phyloP scores from a whole-genome alignment of 257 asterid species.

The Solanum pennellii region DNA sequence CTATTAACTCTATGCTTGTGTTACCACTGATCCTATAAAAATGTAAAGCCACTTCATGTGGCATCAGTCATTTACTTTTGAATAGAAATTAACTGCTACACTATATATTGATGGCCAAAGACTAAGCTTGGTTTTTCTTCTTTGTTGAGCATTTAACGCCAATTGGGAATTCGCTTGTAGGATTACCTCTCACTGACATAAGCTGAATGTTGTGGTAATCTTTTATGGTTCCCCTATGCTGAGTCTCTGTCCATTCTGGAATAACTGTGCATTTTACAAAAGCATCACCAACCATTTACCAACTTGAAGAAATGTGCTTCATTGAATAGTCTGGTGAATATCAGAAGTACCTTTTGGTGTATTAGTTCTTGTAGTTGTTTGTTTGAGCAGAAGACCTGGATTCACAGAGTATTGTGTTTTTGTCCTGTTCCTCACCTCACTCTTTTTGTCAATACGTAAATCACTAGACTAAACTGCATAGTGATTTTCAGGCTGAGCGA shows the following conservation, averaged over 20 bases:
- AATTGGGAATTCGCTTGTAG: not conserved
- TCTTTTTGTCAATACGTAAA: not conserved
- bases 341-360: not conserved
- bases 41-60: not conserved
- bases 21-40: not conserved
- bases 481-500: slow-evolving; percentile 65
- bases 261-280: not conserved
- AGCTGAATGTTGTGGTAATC: not conserved
- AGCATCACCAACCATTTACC: not conserved
- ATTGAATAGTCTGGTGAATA: not conserved
- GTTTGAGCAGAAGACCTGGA: not conserved
- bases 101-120: not conserved
- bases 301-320: not conserved
- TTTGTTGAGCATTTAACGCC: not conserved
- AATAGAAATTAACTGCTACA: not conserved
- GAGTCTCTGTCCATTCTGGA: not conserved
- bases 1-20: not conserved
- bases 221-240: not conserved
- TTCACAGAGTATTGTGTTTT: not conserved
- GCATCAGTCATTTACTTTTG: not conserved
- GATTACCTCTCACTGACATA: not conserved
- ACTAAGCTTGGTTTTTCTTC: not conserved
- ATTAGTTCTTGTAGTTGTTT: not conserved
- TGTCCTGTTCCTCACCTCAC: not conserved
- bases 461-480: not conserved